Conservation (phyloP, 495 filamentous ascomycete genomes). For the Lindgomyces ingoldianus region DNA sequence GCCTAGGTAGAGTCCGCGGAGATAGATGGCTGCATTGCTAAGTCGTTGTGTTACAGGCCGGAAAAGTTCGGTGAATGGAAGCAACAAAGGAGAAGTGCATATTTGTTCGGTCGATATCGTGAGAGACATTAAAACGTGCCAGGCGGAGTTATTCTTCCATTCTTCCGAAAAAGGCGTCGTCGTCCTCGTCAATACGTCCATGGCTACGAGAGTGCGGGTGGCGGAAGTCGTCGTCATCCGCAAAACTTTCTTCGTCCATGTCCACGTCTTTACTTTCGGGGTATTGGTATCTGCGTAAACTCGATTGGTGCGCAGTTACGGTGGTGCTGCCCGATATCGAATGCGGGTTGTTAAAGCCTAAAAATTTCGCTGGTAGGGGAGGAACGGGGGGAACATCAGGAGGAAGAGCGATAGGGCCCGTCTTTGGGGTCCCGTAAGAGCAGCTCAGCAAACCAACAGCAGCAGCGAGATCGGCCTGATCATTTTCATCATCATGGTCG, state of each 20-base stretch:
- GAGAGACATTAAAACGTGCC: not conserved
- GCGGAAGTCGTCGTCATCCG: slow-evolving; percentile 79
- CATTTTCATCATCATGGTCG: slow-evolving; percentile 63
- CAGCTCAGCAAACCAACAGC: slow-evolving; percentile 87
- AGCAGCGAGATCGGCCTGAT: slow-evolving; percentile 70
- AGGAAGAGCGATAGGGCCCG: slow-evolving; percentile 67
- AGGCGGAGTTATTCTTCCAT: slow-evolving; percentile 75
- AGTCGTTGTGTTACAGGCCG: slow-evolving; percentile 29
- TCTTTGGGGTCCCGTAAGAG: slow-evolving; percentile 82
- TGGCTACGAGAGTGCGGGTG: slow-evolving; percentile 51
- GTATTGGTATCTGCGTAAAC: slow-evolving; percentile 44
- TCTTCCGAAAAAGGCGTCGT: slow-evolving; percentile 90
- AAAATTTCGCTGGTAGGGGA: slow-evolving; percentile 71
- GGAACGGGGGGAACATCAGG: slow-evolving; percentile 84
- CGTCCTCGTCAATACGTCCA: slow-evolving; percentile 79
- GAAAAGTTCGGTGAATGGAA: slow-evolving; percentile 14
- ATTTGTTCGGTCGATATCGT: not conserved
- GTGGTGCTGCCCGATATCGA: slow-evolving; percentile 41
- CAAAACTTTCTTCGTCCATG: slow-evolving; percentile 61
- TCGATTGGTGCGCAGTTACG: slow-evolving; percentile 47
- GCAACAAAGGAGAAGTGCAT: not conserved
- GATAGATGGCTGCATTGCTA: slow-evolving; percentile 34
- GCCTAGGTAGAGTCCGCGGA: slow-evolving; percentile 31
- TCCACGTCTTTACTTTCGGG: slow-evolving; percentile 57
- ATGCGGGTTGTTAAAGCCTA: slow-evolving; percentile 52